Base-by-base conservation (phyloP, 129 eudicot species). In the Deinandra increscens region DNA sequence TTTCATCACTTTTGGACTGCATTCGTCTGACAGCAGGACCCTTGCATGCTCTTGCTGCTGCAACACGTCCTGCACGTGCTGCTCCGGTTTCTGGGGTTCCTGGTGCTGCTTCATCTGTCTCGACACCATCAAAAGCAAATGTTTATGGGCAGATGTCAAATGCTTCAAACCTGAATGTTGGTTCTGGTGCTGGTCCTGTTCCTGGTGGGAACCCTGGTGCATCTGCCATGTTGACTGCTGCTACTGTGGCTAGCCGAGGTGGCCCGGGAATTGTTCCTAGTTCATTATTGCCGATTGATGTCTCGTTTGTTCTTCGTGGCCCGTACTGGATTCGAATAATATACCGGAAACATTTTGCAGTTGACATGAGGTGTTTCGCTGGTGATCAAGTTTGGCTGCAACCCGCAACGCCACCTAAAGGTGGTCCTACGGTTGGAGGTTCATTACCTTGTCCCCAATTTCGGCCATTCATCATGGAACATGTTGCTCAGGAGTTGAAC, bases 381-480 rank as follows among this genome's bases (percentile, higher is more conserved):
- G 99, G 99, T 68, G 99, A 94, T 74, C 99, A 94, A 80, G 99
- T 94, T 20, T 94, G 99, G 99, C 77, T 94, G 79, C 99, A 94
- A 73, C 99, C 99, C 26, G 99, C 99, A 70, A 94, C 99, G 15
- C 99, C 99, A 3, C 99, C 99, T 8, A 94, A 90, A 80, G 97
- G 89, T 5, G 99, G 99, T 7, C 90, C 91, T 31, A 74, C 97
- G n/a, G 91, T 79, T 23, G 99, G 99, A 42, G 99, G 99, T 33
- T 94, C 99, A 14, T 81, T 94, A 72, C 97, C 99, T 4, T 94
- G 99, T 74, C 99, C 99, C 0, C 99, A 94, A 22, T 94, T 94
- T 82, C 88, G 99, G 31, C 99, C 99, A 45, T 94, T 94, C 84
- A 94, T 94, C 60, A 94, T 94, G 99, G 99, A 94, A 73, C 99